phyloP scores from a whole-genome alignment of 2,329 filamentous ascomycete species.

The Cercospora beticola region DNA sequence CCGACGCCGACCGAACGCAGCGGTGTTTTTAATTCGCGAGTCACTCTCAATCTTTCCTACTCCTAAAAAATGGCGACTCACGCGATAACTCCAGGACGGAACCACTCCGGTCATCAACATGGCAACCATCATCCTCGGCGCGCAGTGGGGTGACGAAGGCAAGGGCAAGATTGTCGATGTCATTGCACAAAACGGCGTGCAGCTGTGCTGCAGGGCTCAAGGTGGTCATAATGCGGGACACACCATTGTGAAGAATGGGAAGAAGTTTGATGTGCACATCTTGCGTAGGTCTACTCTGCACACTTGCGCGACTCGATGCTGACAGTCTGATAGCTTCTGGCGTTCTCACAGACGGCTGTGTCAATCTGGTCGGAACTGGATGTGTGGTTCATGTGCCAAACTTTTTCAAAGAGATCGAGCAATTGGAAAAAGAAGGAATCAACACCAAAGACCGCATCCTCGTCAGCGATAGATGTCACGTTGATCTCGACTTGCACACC shows the following conservation, averaged over 20 bases:
- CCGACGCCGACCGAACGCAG: neutral
- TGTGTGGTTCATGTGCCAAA: slow-evolving; percentile 65
- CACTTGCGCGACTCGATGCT: slow-evolving; percentile 5
- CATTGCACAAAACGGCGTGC: slow-evolving; percentile 44
- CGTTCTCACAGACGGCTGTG: slow-evolving; percentile 67
- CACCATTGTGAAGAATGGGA: slow-evolving; percentile 42
- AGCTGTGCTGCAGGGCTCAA: slow-evolving; percentile 59
- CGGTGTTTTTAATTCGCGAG: slow-evolving; percentile 9
- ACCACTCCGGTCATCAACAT: slow-evolving; percentile 26
- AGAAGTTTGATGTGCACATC: slow-evolving; percentile 58
- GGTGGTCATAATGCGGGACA: slow-evolving; percentile 63
- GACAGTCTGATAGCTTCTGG: slow-evolving; percentile 56
- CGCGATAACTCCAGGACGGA: slow-evolving; percentile 7
- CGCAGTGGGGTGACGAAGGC: slow-evolving; percentile 61
- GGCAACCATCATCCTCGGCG: slow-evolving; percentile 59
- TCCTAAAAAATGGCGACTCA: slow-evolving; percentile 28
- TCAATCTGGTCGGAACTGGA: slow-evolving; percentile 68
- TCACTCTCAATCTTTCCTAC: slow-evolving; percentile 14
- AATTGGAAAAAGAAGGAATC: slow-evolving; percentile 61
- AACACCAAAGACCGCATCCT: slow-evolving; percentile 60
- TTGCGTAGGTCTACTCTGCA: slow-evolving; percentile 41
- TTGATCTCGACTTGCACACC: slow-evolving; percentile 65
- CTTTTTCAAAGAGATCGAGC: slow-evolving; percentile 66
- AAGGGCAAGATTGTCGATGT: slow-evolving; percentile 60
- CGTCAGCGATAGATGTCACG: slow-evolving; percentile 63